A percentile compares a stretch with the other conserved stretches of the same genome.
Evolutionary conservation across 305 asterid species (phyloP).

Genomic region (Fraxinus xanthoxyloides): DNA sequence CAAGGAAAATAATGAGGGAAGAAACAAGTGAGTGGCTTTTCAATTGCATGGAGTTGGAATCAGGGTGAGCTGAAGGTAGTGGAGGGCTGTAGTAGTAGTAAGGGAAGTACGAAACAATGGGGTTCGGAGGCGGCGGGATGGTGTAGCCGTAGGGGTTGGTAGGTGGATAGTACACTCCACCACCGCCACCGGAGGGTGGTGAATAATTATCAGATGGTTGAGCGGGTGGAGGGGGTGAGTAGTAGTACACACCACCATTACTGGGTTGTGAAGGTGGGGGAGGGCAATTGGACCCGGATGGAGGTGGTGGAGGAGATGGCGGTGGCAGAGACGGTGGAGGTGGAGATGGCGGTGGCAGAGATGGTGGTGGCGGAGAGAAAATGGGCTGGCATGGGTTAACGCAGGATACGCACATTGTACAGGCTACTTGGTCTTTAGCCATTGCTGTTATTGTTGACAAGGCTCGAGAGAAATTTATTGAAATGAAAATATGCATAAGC

Average conservation of each 20-base stretch:
- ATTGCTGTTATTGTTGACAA: conserved; percentile 36
- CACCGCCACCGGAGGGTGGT: conserved; percentile 30
- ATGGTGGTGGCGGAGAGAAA: conserved; percentile 41
- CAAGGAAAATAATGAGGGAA: conserved; percentile 18
- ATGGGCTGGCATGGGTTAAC: conserved; percentile 72
- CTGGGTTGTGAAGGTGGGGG: conserved; percentile 21
- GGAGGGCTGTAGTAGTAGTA: conserved; percentile 38
- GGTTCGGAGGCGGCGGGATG: conserved; percentile 55
- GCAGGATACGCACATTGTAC: conserved; percentile 70
- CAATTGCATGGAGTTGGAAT: conserved; percentile 28
- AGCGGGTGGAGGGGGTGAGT: conserved; percentile 46
- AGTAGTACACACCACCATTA: conserved; percentile 32
- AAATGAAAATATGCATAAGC: conserved; percentile 14
- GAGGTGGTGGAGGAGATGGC: neutral
- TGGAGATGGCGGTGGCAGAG: conserved; percentile 25
- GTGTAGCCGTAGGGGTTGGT: conserved; percentile 23
- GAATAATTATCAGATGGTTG: conserved; percentile 29
- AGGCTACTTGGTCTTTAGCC: conserved; percentile 47
- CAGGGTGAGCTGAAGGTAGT: conserved; percentile 15
- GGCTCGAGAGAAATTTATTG: conserved; percentile 17
- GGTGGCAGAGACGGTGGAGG: conserved; percentile 32
- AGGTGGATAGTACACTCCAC: conserved; percentile 42
- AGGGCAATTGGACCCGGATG: neutral
- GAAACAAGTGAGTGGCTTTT: conserved; percentile 10
- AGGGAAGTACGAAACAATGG: conserved; percentile 47